Evolutionary conservation across 106 monocot species (phyloP).

Genomic region (Agapanthus africanus): DNA sequence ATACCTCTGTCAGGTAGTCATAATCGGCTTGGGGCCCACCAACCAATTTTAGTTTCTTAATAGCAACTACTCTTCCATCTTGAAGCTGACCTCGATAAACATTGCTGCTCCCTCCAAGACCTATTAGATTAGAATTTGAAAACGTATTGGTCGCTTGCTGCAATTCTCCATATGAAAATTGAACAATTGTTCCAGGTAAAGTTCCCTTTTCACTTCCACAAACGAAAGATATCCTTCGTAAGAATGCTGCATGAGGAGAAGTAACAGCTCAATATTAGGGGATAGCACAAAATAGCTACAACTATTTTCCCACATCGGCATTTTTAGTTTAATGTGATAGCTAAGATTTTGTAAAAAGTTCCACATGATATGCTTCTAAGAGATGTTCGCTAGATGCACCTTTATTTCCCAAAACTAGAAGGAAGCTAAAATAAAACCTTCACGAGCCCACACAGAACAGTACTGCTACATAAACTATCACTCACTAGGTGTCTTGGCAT

Average conservation of each 20-base stretch:
- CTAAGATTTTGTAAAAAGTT: no score
- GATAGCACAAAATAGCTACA: neutral
- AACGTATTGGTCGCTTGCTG: conserved; percentile 77
- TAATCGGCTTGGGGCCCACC: conserved; percentile 36
- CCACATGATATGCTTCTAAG: no score
- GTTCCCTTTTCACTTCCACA: conserved; percentile 29
- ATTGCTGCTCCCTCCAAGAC: conserved; percentile 74
- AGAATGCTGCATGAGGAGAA: conserved; percentile 29
- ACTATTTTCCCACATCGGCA: neutral
- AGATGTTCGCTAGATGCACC: neutral
- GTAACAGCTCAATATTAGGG: neutral
- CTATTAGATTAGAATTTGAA: conserved; percentile 66
- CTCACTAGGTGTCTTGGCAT: neutral
- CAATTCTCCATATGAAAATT: conserved; percentile 75
- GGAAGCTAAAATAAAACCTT: neutral
- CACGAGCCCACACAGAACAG: neutral
- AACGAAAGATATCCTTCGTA: conserved; percentile 20
- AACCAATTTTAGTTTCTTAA: conserved; percentile 62
- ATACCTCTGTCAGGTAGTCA: conserved; percentile 80
- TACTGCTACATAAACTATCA: neutral
- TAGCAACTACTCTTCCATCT: conserved; percentile 67
- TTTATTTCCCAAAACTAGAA: neutral
- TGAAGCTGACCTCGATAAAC: conserved; percentile 70
- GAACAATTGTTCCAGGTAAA: conserved; percentile 38
- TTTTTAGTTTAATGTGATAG: neutral